These are phyloP conservation scores for Prunus yedoensis DNA, from an alignment of 331 rosid genomes.

Conservation along the genomic window DNA sequence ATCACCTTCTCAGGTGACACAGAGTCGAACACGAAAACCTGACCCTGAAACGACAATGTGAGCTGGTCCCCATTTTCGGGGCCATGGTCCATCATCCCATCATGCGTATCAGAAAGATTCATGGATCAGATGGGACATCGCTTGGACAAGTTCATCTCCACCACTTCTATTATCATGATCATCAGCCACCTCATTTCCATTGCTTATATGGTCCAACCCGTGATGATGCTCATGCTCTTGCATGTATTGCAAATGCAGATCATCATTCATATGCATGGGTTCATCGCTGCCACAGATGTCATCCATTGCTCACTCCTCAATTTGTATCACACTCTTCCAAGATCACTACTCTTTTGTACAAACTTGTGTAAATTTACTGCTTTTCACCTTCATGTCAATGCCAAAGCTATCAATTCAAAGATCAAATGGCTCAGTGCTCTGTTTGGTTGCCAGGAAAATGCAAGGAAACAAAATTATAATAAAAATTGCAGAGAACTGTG, in stretches of 20 bases:
- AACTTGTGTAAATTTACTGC: background rate
- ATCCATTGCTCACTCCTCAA: constrained; percentile 43
- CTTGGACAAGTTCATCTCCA: constrained; percentile 47
- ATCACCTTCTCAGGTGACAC: constrained; percentile 75
- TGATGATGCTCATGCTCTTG: constrained; percentile 55
- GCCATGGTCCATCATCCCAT: constrained; percentile 43
- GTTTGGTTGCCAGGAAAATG: background rate
- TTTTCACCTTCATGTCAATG: constrained; percentile 2
- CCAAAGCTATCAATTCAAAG: background rate
- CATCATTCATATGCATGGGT: constrained; percentile 42
- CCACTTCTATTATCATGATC: constrained; percentile 46
- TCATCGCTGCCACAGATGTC: constrained; percentile 49
- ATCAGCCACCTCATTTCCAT: constrained; percentile 52
- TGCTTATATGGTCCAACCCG: constrained; percentile 54
- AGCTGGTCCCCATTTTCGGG: constrained; percentile 61
- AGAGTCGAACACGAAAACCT: constrained; percentile 68
- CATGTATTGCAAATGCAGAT: constrained; percentile 45
- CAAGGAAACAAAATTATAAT: background rate
- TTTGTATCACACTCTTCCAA: background rate
- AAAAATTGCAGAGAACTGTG: background rate
- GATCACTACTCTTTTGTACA: background rate
- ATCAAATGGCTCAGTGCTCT: background rate
- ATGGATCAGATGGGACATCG: constrained; percentile 54
- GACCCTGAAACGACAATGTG: constrained; percentile 73
- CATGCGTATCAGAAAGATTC: constrained; percentile 41